phyloP scores from a whole-genome alignment of 2,329 filamentous ascomycete genomes.

The Colletotrichum sp. region DNA sequence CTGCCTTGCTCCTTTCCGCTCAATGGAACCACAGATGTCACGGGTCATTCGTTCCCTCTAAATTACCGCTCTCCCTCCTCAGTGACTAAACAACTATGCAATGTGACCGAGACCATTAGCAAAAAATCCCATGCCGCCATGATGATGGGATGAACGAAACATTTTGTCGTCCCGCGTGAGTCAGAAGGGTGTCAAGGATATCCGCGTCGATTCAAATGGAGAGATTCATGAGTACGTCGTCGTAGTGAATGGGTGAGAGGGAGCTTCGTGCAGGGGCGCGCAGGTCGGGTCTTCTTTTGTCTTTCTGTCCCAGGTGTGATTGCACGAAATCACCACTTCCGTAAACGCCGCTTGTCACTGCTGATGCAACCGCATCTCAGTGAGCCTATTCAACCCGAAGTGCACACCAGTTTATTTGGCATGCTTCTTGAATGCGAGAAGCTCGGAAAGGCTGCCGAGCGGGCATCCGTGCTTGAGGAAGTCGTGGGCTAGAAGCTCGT shows the following conservation, averaged over 20 bases:
- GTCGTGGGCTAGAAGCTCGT: slow-evolving; percentile 89
- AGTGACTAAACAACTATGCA: slow-evolving; percentile 20
- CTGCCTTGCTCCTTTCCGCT: background rate
- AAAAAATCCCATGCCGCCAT: slow-evolving; percentile 17
- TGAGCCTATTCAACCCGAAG: background rate
- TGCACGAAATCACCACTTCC: background rate
- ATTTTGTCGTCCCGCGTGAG: slow-evolving; percentile 12
- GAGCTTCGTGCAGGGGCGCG: background rate
- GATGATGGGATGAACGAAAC: slow-evolving; percentile 18
- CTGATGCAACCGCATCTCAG: background rate
- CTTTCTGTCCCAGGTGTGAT: background rate
- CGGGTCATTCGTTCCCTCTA: slow-evolving; percentile 12
- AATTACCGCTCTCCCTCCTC: slow-evolving; percentile 14
- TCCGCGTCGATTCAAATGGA: slow-evolving; percentile 14
- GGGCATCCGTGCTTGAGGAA: slow-evolving; percentile 94
- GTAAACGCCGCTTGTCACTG: background rate
- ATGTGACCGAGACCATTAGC: slow-evolving; percentile 21
- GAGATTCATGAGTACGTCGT: slow-evolving; percentile 17
- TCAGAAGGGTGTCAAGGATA: slow-evolving; percentile 20
- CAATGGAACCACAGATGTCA: slow-evolving; percentile 5
- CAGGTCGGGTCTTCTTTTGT: background rate
- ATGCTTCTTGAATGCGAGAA: slow-evolving; percentile 86
- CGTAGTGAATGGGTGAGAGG: slow-evolving; percentile 1
- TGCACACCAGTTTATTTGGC: slow-evolving; percentile 52
- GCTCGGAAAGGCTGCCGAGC: slow-evolving; percentile 79